phyloP scores from a whole-genome alignment of 495 filamentous ascomycete genomes.

The Hyaloscypha hepaticicola region DNA sequence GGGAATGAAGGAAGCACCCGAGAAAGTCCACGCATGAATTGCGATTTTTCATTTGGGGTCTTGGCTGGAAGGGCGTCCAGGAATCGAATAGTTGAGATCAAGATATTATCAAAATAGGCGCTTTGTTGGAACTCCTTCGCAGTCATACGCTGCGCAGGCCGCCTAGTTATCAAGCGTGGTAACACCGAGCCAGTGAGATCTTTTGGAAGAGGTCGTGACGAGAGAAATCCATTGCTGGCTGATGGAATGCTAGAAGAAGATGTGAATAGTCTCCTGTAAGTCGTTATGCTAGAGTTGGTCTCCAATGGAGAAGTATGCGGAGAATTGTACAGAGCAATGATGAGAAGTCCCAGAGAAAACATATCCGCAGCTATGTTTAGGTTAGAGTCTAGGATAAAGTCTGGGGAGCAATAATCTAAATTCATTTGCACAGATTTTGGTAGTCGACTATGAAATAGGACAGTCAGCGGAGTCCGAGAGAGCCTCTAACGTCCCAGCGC shows the following conservation, averaged over 20 bases:
- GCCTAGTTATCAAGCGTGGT: constrained; percentile 78
- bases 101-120: constrained; percentile 92
- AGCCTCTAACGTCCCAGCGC: too few species aligned
- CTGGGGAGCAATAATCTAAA: constrained; percentile 89
- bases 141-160: constrained; percentile 81
- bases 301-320: constrained; percentile 86
- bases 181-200: constrained; percentile 73
- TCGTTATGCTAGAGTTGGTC: constrained; percentile 69
- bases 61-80: constrained; percentile 88
- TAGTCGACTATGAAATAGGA: constrained; percentile 45
- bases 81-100: constrained; percentile 94
- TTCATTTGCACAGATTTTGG: constrained; percentile 83
- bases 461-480: not conserved
- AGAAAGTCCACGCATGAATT: constrained; percentile 86
- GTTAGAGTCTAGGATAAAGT: constrained; percentile 87
- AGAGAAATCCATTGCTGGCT: constrained; percentile 78
- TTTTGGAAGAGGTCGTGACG: constrained; percentile 71
- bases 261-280: constrained; percentile 79
- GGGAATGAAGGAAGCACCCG: constrained; percentile 88
- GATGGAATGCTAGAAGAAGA: constrained; percentile 75
- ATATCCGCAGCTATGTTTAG: constrained; percentile 79
- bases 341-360: constrained; percentile 88
- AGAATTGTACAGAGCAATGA: constrained; percentile 87
- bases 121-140: constrained; percentile 93
- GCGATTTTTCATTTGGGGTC: constrained; percentile 82